Evolutionary conservation across 192 early-diverging fungal genomes (phyloP), one percentile per base, ranked within the genome.

Genomic region (Lunasporangiospora selenospora): DNA sequence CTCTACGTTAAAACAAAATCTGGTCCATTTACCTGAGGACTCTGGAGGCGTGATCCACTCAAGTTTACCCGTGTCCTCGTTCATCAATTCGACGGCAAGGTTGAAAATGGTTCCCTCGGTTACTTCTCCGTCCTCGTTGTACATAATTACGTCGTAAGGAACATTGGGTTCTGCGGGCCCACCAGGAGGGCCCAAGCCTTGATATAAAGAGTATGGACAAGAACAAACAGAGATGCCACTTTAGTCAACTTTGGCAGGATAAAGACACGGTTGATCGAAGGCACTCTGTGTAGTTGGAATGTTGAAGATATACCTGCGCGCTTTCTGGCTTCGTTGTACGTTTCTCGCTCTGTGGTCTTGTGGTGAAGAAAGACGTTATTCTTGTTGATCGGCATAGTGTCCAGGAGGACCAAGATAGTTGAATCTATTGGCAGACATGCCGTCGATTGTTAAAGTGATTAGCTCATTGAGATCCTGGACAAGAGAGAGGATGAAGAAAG

Each of bases 41-140:
- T 49, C 26, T 1, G 50, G 41, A 1, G 85, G 85, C 19, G 85
- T 87, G 26, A 77, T 76, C 85, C 85, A 87, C 12, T 60, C 32
- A 7, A 60, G 21, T 30, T 63, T 32, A 19, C 59, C 52, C 9
- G 51, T 43, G 26, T 58, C 60, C 24, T 31, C 52, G 23, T 50
- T 75, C 45, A 43, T 45, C 13, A 51, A 36, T 29, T 79, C 62
- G 6, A 87, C 38, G 4, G 85, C 85, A 38, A 87, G 77, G 38
- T 87, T 87, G 21, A 83, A 76, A 47, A 87, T 83, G 26, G 81
- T 73, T 10, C 79, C 67, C 36, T 87, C 85, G 30, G 81, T 87
- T 4, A 87, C 60, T 50, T 87, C 59, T n/a, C 53, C 24, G 2
- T 65, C 37, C 37, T 80, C 54, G 49, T 87, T 87, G 36, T 73